Evolutionary conservation across 495 filamentous ascomycete genomes (phyloP).

Genomic region (Penicillium dipodomyicola): DNA sequence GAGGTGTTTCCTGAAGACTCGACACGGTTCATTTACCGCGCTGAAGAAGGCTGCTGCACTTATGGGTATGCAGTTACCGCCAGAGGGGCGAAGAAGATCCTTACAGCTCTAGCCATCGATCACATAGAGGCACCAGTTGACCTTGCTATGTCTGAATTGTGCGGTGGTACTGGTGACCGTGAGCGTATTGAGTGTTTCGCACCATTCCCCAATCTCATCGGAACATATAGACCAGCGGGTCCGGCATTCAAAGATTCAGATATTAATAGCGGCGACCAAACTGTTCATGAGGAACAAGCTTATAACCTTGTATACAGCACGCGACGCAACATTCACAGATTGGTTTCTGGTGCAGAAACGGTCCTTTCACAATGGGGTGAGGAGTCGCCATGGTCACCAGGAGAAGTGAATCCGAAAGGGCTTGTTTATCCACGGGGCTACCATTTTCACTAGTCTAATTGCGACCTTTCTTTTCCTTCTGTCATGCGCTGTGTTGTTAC

Average conservation of each 20-base stretch:
- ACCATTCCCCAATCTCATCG: conserved; percentile 31
- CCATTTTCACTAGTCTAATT: no score
- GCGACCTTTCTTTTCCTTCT: no score
- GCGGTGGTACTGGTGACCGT: conserved; percentile 21
- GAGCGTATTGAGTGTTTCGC: conserved; percentile 28
- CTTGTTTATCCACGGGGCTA: no score
- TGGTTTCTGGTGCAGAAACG: conserved; percentile 25
- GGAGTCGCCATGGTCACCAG: conserved; percentile 22
- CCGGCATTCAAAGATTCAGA: conserved; percentile 25
- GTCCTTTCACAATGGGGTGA: conserved; percentile 25
- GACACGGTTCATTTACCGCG: conserved; percentile 31
- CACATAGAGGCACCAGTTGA: conserved; percentile 25
- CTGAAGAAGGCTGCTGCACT: conserved; percentile 26
- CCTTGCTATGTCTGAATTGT: conserved; percentile 28
- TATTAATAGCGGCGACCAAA: conserved; percentile 17
- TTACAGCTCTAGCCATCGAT: conserved; percentile 35
- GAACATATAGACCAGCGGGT: conserved; percentile 25
- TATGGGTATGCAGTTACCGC: conserved; percentile 53
- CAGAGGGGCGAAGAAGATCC: conserved; percentile 51
- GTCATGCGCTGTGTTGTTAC: no score
- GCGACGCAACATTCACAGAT: conserved; percentile 25
- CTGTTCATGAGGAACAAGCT: conserved; percentile 19
- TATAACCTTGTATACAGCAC: conserved; percentile 32
- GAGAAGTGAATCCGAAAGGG: no score
- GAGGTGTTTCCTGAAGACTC: conserved; percentile 24